Base-by-base conservation (phyloP, 495 filamentous ascomycete genomes). In the Aspergillus kassunensis region DNA sequence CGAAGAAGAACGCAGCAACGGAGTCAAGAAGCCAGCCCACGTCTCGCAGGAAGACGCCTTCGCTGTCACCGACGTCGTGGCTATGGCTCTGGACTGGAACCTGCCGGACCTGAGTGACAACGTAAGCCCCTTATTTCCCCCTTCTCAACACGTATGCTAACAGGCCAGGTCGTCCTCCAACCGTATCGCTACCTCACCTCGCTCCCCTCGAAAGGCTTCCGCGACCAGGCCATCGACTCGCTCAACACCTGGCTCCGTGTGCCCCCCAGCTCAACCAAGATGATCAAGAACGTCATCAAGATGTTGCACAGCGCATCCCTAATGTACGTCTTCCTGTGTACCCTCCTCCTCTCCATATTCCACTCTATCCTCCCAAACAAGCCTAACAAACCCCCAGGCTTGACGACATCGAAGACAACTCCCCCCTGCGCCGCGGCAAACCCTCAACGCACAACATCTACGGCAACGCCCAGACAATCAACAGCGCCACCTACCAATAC, bases 281-380 rank as follows among this genome's bases (percentile, higher is more conserved):
- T 90, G 12, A 91, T 96, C 57, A 90, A 84, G 10, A 81, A 81
- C 47, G 87, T 91, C 1, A 78, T 95, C 13, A 81, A 80, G 37
- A 90, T 91, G 84, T 77, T 96, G 23, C 91, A 96, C 65, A 91
- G 87, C n/a, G 83, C 90, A n/a, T 92, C 88, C 10, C 73, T 95
- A 35, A 78, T 96, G 66, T 82, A 66, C 54, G 63, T 47, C 13
- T 16, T 13, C 2, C 5, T 20, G 11, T 21, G 18, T n/a, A 21
- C 13, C 19, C 15, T 1, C n/a, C 4, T 11, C 30, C 10, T 33
- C 12, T n/a, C 3, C 30, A n/a, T 10, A 29, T 27, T 9, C 24
- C 24, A 27, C 4, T 27, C 24, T 27, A 27, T 4, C 24, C 24
- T 9, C 24, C n/a, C 27, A 29, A 11, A 29, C 27, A 29, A 29